These are phyloP conservation scores for Coniella vitis DNA, from an alignment of 2,329 filamentous ascomycete species.

Conservation along the genomic window DNA sequence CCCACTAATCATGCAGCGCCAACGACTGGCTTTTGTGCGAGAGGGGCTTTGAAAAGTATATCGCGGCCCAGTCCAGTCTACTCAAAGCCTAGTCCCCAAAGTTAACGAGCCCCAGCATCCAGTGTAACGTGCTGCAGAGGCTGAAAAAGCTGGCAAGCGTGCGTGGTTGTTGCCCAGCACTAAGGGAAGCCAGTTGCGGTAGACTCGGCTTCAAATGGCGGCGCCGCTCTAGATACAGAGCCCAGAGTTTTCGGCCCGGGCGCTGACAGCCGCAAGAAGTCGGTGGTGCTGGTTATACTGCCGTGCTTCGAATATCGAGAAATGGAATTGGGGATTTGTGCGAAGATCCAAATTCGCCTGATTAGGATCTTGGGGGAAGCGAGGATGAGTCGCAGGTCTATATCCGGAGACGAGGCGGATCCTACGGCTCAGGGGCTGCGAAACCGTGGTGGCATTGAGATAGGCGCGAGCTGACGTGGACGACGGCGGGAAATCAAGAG, in stretches of 20 bases:
- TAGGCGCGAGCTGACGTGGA: neutral
- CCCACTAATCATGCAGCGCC: too few species aligned
- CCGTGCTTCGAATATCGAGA: neutral
- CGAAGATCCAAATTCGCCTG: neutral
- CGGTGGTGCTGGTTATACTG: neutral
- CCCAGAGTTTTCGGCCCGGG: too few species aligned
- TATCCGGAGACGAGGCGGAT: constrained; percentile 6
- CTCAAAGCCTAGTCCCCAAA: constrained; percentile 4
- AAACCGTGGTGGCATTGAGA: neutral
- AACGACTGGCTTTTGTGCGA: neutral
- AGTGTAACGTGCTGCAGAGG: too few species aligned
- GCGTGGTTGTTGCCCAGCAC: too few species aligned
- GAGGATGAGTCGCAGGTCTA: constrained; percentile 12
- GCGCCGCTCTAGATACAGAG: too few species aligned
- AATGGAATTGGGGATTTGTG: too few species aligned
- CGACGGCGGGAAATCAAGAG: neutral
- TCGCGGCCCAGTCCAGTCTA: neutral
- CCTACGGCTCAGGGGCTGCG: constrained; percentile 2
- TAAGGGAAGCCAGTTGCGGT: too few species aligned
- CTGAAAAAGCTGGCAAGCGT: too few species aligned
- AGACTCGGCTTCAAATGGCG: too few species aligned
- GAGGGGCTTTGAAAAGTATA: neutral
- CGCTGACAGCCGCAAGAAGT: too few species aligned
- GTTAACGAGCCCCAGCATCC: too few species aligned
- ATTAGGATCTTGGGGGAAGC: constrained; percentile 8